These are phyloP conservation scores for Ophiosphaerella narmari DNA, from an alignment of 2,329 filamentous ascomycete genomes.

Conservation along the genomic window DNA sequence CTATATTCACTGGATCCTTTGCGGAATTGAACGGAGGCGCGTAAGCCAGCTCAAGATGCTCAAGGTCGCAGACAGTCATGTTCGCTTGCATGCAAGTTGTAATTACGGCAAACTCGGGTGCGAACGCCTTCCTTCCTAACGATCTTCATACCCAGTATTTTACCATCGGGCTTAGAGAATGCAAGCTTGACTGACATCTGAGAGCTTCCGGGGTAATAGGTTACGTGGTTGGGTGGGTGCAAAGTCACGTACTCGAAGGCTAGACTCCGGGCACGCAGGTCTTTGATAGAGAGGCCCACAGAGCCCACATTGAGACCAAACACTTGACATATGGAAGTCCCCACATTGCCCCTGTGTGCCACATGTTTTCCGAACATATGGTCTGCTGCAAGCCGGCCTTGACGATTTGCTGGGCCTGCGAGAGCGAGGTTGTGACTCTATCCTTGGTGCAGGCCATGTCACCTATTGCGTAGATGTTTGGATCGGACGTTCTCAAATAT, in stretches of 20 bases:
- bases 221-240: constrained; percentile 30
- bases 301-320: constrained; percentile 23
- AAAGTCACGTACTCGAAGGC: constrained; percentile 24
- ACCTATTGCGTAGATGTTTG: constrained; percentile 33
- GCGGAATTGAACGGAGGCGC: constrained; percentile 31
- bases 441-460: constrained; percentile 32
- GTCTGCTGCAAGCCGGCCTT: constrained; percentile 30
- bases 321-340: constrained; percentile 24
- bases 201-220: constrained; percentile 26
- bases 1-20: constrained; percentile 37
- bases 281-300: constrained; percentile 18
- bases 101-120: constrained; percentile 31
- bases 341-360: constrained; percentile 26
- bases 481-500: constrained; percentile 30
- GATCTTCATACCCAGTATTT: constrained; percentile 27
- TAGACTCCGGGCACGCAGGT: constrained; percentile 8
- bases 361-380: constrained; percentile 21
- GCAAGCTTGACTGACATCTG: constrained; percentile 22
- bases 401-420: constrained; percentile 31
- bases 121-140: constrained; percentile 17
- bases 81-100: constrained; percentile 24
- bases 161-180: constrained; percentile 18
- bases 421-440: constrained; percentile 21
- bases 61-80: constrained; percentile 32
- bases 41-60: constrained; percentile 33